Conservation (phyloP, 805 yeast species). For the Blastobotrys chiropterorum region DNA sequence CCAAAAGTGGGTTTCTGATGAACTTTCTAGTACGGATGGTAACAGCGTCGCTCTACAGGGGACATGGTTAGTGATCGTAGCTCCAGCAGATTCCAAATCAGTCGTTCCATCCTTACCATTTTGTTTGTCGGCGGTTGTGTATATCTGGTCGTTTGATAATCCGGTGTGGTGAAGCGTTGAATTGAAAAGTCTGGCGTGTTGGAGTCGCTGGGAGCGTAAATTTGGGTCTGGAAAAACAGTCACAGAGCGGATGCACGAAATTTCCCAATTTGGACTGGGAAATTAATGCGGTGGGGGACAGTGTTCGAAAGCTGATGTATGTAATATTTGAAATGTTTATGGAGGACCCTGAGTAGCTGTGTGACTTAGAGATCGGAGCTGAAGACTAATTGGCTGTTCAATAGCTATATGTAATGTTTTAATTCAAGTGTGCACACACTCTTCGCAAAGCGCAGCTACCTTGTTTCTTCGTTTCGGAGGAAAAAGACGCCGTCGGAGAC, state of each 20-base stretch:
- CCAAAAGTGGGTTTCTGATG: constrained; percentile 97
- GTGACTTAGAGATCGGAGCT: too few species aligned
- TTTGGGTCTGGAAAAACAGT: not conserved
- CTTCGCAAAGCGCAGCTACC: too few species aligned
- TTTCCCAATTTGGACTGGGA: not conserved
- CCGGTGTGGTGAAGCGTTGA: not conserved
- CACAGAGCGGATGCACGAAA: not conserved
- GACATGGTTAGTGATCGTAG: constrained; percentile 1
- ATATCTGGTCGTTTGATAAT: not conserved
- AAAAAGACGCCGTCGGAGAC: too few species aligned
- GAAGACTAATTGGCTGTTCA: too few species aligned
- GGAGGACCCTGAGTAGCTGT: too few species aligned
- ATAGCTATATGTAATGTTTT: too few species aligned
- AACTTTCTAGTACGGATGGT: constrained; percentile 99
- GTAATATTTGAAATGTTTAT: too few species aligned
- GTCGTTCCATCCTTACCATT: not conserved
- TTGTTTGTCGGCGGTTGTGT: not conserved
- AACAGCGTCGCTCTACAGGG: constrained; percentile 94
- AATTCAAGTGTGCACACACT: too few species aligned
- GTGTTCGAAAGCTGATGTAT: too few species aligned
- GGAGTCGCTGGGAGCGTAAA: not conserved
- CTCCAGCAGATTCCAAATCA: not conserved
- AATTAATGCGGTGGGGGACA: not conserved
- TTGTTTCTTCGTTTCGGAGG: too few species aligned
- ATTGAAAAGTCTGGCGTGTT: not conserved